Evolutionary conservation across 108 stramenopile species (phyloP).

Genomic region (Discostella pseudostelligera): DNA sequence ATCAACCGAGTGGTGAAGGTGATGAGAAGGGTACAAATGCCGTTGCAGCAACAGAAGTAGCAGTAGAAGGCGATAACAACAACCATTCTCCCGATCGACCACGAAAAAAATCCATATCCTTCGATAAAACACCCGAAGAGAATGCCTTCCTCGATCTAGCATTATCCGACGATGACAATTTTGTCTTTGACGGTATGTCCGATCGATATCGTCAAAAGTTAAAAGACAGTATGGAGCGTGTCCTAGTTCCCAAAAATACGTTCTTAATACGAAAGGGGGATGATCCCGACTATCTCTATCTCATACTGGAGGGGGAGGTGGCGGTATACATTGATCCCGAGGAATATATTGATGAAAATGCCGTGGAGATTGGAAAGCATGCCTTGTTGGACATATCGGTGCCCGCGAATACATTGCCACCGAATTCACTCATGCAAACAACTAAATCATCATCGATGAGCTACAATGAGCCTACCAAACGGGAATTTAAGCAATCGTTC

Average conservation of each 20-base stretch:
- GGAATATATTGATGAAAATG: conserved; percentile 38
- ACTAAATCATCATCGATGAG: background rate
- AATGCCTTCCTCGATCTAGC: conserved; percentile 33
- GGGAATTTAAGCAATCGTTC: conserved; percentile 40
- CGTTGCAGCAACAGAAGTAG: no score
- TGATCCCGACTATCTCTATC: conserved; percentile 33
- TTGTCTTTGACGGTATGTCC: conserved; percentile 35
- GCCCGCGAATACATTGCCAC: conserved; percentile 1
- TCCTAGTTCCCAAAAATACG: conserved; percentile 30
- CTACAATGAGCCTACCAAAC: background rate
- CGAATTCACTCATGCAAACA: background rate
- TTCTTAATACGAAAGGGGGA: conserved; percentile 30
- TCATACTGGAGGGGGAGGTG: conserved; percentile 30
- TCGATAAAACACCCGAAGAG: conserved; percentile 25
- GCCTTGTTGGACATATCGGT: conserved; percentile 27
- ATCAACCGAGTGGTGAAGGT: no score
- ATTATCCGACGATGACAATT: conserved; percentile 35
- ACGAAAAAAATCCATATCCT: no score
- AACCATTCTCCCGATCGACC: no score
- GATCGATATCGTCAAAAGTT: conserved; percentile 27
- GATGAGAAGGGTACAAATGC: no score
- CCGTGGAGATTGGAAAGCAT: conserved; percentile 34
- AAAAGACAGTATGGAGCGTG: conserved; percentile 26
- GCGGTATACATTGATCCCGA: conserved; percentile 40
- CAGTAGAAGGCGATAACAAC: background rate